phyloP scores from a whole-genome alignment of 106 monocot genomes.

The Vanilla planifolia region DNA sequence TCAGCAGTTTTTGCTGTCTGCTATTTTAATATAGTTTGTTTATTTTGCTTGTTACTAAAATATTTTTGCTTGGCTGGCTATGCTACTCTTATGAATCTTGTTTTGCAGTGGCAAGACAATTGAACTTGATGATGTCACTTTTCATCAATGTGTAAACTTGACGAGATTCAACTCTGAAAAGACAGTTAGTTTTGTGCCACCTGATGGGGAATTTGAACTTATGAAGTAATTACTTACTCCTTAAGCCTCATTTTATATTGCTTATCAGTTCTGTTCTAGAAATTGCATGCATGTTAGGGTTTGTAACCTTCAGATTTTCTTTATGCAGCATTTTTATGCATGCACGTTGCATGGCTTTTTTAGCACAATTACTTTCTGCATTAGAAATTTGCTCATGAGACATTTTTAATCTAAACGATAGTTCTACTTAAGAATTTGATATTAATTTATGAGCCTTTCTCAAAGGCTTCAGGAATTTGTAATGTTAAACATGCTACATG shows the following conservation, averaged over 20 bases:
- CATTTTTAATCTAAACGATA: too few species aligned
- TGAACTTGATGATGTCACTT: conserved; percentile 99
- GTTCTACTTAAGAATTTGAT: too few species aligned
- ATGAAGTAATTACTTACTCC: conserved; percentile 77
- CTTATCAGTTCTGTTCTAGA: background rate
- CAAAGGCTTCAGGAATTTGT: too few species aligned
- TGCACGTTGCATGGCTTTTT: background rate
- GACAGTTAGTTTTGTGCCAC: conserved; percentile 99
- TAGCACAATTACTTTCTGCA: too few species aligned
- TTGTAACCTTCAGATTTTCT: background rate
- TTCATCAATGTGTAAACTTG: conserved; percentile 99
- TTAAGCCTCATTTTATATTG: conserved; percentile 5
- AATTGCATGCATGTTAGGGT: background rate
- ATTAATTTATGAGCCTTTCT: too few species aligned
- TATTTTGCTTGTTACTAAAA: too few species aligned
- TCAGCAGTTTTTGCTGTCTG: too few species aligned
- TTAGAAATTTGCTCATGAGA: too few species aligned
- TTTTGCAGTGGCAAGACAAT: conserved; percentile 91
- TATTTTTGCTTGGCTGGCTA: too few species aligned
- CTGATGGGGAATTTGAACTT: conserved; percentile 99
- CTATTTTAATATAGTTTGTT: too few species aligned
- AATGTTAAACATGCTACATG: too few species aligned
- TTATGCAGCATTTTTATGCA: too few species aligned
- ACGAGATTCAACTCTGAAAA: conserved; percentile 99
- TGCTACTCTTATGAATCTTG: background rate